Conservation (phyloP, 768 basidiomycete genomes). For the Baorangia bicolor region DNA sequence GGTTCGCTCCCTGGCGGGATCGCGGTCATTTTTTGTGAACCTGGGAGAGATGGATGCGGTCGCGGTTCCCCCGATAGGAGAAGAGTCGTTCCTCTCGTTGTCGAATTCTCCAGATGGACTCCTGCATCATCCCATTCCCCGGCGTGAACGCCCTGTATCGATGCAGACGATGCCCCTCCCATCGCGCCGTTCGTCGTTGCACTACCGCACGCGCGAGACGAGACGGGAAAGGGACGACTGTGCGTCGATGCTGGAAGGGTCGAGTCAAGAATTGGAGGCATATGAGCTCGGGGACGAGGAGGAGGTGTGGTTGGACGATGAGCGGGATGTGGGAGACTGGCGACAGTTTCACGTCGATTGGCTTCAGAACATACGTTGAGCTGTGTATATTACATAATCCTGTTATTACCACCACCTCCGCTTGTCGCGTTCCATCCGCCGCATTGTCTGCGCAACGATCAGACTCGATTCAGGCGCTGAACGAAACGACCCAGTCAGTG, state of each 20-base stretch:
- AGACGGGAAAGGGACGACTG: slow-evolving; percentile 34
- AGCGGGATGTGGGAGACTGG: slow-evolving; percentile 40
- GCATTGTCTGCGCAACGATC: slow-evolving; percentile 20
- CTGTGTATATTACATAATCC: slow-evolving; percentile 19
- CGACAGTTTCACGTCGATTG: slow-evolving; percentile 55
- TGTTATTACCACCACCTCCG: not conserved
- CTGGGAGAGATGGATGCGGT: slow-evolving; percentile 30
- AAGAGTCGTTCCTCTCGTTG: slow-evolving; percentile 45
- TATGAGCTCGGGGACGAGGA: slow-evolving; percentile 35
- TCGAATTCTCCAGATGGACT: slow-evolving; percentile 32
- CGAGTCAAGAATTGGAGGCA: slow-evolving; percentile 27
- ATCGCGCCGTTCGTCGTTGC: slow-evolving; percentile 32
- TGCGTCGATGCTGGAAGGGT: slow-evolving; percentile 43
- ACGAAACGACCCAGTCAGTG: not conserved
- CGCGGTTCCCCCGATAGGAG: slow-evolving; percentile 30
- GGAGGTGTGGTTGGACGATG: slow-evolving; percentile 18
- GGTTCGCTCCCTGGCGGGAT: slow-evolving; percentile 40
- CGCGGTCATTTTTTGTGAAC: slow-evolving; percentile 47
- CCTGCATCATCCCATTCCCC: slow-evolving; percentile 20
- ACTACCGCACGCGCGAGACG: slow-evolving; percentile 16
- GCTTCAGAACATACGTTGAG: slow-evolving; percentile 14
- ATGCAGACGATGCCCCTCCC: slow-evolving; percentile 34
- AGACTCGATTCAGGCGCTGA: slow-evolving; percentile 1
- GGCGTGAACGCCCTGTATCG: slow-evolving; percentile 32
- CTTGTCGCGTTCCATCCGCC: not conserved